Evolutionary conservation across 208 protist genomes (phyloP), one percentile per base, ranked within the genome.

Genomic region (Trypanosoma grayi): DNA sequence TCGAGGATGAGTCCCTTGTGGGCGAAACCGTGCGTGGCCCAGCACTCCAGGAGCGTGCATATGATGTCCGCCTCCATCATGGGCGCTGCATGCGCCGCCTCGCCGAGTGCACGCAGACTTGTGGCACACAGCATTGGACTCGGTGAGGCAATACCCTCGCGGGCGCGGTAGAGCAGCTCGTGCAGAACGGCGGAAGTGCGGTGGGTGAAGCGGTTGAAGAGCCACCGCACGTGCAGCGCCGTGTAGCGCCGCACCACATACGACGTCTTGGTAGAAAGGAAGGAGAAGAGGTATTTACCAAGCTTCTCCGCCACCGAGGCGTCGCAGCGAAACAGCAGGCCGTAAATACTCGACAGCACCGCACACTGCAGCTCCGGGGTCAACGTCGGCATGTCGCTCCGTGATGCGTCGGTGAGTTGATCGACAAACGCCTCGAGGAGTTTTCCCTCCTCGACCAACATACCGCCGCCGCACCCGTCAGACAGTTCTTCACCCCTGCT

Each of bases 11-110:
- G 66, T 9, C 46, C 39, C 14, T 62, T 77, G 30, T 79, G 75
- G 7, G 53, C 53, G 62, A 90, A 93, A 10, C 74, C 78, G 10
- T 69, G 82, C 20, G 69, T 90, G 7, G 86, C 73, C 81, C 79
- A 88, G 64, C 75, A 88, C 60, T 93, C 86, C 2, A 93, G 67
- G 31, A 90, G 68, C n/a, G 77, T 83, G 61, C 79, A 86, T 22
- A 90, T 43, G 25, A 88, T 74, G 14, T 73, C 55, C 9, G 79
- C 53, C 52, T 76, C 74, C 48, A 89, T 65, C 58, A 63, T 65
- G 5, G 79, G 82, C 2, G 73, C 80, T 7, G 82, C 75, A 1
- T 60, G 52, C 24, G 77, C 77, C 3, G 83, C 86, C 50, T 90
- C 76, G 2, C 76, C 65, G 20, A 93, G 43, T 14, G 86, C 86